phyloP scores from a whole-genome alignment of 768 basidiomycete species.

The Pulveroboletus ravenelii region DNA sequence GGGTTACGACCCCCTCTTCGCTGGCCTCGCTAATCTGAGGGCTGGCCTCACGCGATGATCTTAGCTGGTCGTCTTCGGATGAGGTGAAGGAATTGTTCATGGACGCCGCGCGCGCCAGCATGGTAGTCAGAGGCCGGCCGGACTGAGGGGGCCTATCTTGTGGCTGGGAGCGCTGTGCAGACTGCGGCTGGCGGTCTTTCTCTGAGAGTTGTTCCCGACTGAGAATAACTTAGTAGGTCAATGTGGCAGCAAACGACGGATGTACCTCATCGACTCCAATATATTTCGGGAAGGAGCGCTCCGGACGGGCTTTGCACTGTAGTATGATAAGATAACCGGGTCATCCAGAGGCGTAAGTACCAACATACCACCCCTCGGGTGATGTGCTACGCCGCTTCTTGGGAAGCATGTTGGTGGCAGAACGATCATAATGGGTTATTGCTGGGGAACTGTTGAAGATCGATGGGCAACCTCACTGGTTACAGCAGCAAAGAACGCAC shows the following conservation, averaged over 20 bases:
- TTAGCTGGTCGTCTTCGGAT: constrained; percentile 29
- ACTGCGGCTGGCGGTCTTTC: constrained; percentile 9
- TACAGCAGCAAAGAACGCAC: constrained; percentile 24
- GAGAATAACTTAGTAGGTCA: constrained; percentile 7
- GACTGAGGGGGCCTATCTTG: constrained; percentile 10
- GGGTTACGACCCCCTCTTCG: constrained; percentile 18
- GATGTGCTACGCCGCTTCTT: constrained; percentile 33
- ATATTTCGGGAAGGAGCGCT: constrained; percentile 15
- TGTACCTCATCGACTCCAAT: constrained; percentile 28
- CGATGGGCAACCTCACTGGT: constrained; percentile 12
- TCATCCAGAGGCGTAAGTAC: neutral
- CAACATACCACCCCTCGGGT: constrained; percentile 26
- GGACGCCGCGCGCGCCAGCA: constrained; percentile 15
- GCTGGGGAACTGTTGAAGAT: constrained; percentile 26
- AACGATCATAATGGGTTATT: constrained; percentile 24
- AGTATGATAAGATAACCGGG: constrained; percentile 10
- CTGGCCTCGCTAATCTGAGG: constrained; percentile 30
- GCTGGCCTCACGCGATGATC: constrained; percentile 28
- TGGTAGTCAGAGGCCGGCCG: constrained; percentile 6
- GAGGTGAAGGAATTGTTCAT: constrained; percentile 17
- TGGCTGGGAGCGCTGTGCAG: constrained; percentile 10
- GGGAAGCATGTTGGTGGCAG: constrained; percentile 28
- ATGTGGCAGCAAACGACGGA: neutral
- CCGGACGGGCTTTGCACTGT: constrained; percentile 15
- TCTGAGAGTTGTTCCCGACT: constrained; percentile 24